These are phyloP conservation scores for Podospora conica DNA, from an alignment of 495 filamentous ascomycete species.

Conservation along the genomic window DNA sequence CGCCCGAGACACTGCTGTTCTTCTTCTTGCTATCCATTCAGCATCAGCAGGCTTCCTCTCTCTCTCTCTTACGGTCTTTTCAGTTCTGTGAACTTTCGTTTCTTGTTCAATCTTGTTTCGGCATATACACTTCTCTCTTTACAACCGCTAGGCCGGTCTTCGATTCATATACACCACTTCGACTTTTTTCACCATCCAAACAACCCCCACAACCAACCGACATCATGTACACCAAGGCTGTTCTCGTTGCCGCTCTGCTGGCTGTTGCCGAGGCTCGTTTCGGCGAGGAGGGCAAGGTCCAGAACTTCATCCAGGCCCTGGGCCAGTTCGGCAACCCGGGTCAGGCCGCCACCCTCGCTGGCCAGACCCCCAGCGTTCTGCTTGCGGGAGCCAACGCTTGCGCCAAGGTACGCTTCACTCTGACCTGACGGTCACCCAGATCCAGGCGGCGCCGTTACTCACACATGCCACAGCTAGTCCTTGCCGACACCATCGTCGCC, in stretches of 20 bases:
- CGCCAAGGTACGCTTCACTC: constrained; percentile 38
- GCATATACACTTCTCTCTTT: constrained; percentile 26
- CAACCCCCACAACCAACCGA: constrained; percentile 14
- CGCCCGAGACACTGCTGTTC: constrained; percentile 11
- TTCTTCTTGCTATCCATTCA: constrained; percentile 35
- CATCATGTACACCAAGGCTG: constrained; percentile 44
- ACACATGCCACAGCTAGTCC: constrained; percentile 38
- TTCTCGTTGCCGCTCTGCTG: constrained; percentile 36
- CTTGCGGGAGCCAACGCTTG: constrained; percentile 54
- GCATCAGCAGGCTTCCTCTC: constrained; percentile 25
- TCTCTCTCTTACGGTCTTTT: constrained; percentile 30
- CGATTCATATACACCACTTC: constrained; percentile 25
- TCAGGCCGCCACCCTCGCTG: constrained; percentile 49
- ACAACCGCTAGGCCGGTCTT: constrained; percentile 36
- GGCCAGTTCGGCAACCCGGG: constrained; percentile 45
- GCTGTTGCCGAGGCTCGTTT: constrained; percentile 50
- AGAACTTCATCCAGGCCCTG: constrained; percentile 38
- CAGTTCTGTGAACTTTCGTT: constrained; percentile 47
- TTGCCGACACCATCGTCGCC: constrained; percentile 53
- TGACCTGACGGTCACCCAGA: no score
- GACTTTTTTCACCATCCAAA: constrained; percentile 20
- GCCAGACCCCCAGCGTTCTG: constrained; percentile 45
- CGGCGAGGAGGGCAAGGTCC: constrained; percentile 46
- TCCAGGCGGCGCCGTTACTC: neutral
- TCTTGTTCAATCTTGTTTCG: constrained; percentile 37